Evolutionary conservation across 164 flowering plant species (phyloP), one percentile per base, ranked within the genome.

Genomic region (Vitis rupestris): DNA sequence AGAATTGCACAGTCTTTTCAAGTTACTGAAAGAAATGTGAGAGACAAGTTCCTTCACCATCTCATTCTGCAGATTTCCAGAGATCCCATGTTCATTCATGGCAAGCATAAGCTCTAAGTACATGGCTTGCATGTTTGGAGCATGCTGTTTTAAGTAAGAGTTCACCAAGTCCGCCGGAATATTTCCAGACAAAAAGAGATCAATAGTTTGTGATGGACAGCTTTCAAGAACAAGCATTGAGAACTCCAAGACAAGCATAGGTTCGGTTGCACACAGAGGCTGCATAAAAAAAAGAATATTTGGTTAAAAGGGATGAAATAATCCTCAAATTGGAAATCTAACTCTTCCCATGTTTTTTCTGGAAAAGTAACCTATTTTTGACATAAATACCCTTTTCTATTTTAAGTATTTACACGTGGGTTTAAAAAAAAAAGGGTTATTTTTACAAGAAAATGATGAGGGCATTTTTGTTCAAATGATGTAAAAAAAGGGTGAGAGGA

Each of bases 1-100:
- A 37, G 17, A 58, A 68, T 9, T 51, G 15, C 49, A 10, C 57
- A 19, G 7, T 17, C 10, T 64, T 64, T 47, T 52, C 9, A 37
- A 53, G 14, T 30, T 5, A 53, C 69, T 55, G 27, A 49, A 61
- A 57, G 70, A 64, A 51, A 55, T 16, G 52, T 54, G 52, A 49
- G 65, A n/a, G 52, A 72, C n/a, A 73, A 52, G 66, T 59, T 37
- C 44, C 19, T 58, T 71, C 59, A 93, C 99, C 98, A 96, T 89
- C 84, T 96, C 99, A 85, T 92, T 96, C 82, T 96, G 99, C 73
- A 96, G 85, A 77, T 92, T 90, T 51, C 92, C 88, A 49, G 99
- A 89, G 71, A 96, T 82, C 30, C 86, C 86, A 78, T 83, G 81
- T 78, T 94, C 99, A 83, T 92, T 86, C 91, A 90, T 87, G 37